phyloP scores from a whole-genome alignment of 2,329 filamentous ascomycete species.

The Nothophaeocryptopus gaeumannii region DNA sequence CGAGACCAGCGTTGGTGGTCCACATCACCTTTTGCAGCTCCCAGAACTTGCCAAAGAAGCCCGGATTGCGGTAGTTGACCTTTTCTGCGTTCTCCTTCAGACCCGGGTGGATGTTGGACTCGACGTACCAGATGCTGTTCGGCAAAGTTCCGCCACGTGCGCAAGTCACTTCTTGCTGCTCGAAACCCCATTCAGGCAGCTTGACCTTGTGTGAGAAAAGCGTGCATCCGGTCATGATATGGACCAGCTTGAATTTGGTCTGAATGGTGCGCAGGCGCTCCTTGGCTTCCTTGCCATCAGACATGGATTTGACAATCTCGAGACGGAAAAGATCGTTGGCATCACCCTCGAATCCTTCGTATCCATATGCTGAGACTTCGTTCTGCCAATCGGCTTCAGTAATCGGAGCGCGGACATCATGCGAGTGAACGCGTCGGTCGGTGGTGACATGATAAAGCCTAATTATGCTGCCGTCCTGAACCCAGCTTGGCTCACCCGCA shows the following conservation, averaged over 20 bases:
- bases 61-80: slow-evolving; percentile 91
- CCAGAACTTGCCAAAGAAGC: slow-evolving; percentile 97
- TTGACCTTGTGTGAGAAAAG: slow-evolving; percentile 99
- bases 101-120: slow-evolving; percentile 80
- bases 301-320: slow-evolving; percentile 90
- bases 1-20: slow-evolving; percentile 93
- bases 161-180: slow-evolving; percentile 99
- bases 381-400: slow-evolving; percentile 67
- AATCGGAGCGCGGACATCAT: slow-evolving; percentile 84
- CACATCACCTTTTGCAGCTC: slow-evolving; percentile 98
- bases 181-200: slow-evolving; percentile 94
- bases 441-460: slow-evolving; percentile 81
- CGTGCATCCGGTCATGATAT: slow-evolving; percentile 93
- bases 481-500: slow-evolving; percentile 62
- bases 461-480: slow-evolving; percentile 77
- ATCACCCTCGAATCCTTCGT: slow-evolving; percentile 93
- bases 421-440: slow-evolving; percentile 87
- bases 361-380: slow-evolving; percentile 79
- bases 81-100: slow-evolving; percentile 76
- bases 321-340: slow-evolving; percentile 94
- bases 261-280: slow-evolving; percentile 87
- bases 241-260: slow-evolving; percentile 91
- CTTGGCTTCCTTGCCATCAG: slow-evolving; percentile 74
- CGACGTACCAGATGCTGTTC: slow-evolving; percentile 96
- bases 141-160: slow-evolving; percentile 86